Conservation (phyloP, 352 stramenopile species). For the Hyaloperonospora brassicae region DNA sequence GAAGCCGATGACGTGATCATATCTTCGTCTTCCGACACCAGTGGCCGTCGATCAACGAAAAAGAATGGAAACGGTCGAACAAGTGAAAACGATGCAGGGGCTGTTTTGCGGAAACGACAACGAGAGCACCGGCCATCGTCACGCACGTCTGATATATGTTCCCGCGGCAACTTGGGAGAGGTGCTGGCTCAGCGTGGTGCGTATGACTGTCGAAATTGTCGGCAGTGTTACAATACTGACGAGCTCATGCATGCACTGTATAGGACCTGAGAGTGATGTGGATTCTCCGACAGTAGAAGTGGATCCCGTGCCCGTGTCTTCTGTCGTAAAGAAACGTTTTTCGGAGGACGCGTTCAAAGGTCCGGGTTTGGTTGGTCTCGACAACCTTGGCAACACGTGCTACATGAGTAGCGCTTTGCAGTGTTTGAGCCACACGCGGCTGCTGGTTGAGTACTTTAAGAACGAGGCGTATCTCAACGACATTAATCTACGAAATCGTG, state of each 20-base stretch:
- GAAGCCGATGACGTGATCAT: conserved; percentile 42
- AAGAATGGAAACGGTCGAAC: conserved; percentile 13
- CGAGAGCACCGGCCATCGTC: conserved; percentile 37
- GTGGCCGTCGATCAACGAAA: background rate
- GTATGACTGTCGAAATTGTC: conserved; percentile 5
- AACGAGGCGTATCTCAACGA: conserved; percentile 90
- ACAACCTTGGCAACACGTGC: conserved; percentile 97
- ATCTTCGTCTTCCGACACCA: conserved; percentile 26
- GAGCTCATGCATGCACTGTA: background rate
- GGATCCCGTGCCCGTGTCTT: conserved; percentile 24
- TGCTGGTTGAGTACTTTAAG: conserved; percentile 95
- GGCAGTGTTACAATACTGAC: too few species aligned
- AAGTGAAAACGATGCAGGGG: conserved; percentile 21
- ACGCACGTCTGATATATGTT: conserved; percentile 72
- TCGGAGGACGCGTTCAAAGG: conserved; percentile 71
- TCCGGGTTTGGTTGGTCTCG: conserved; percentile 82
- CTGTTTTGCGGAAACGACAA: conserved; percentile 30
- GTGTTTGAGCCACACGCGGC: conserved; percentile 93
- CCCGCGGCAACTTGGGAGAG: conserved; percentile 55
- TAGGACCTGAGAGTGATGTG: conserved; percentile 19
- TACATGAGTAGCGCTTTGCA: conserved; percentile 98
- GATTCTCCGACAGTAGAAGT: conserved; percentile 26
- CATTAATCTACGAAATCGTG: conserved; percentile 94
- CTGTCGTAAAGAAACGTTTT: conserved; percentile 51
- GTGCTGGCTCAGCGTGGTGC: conserved; percentile 38